Evolutionary conservation across 768 basidiomycete genomes (phyloP).

Genomic region (Termitomyces sp.): DNA sequence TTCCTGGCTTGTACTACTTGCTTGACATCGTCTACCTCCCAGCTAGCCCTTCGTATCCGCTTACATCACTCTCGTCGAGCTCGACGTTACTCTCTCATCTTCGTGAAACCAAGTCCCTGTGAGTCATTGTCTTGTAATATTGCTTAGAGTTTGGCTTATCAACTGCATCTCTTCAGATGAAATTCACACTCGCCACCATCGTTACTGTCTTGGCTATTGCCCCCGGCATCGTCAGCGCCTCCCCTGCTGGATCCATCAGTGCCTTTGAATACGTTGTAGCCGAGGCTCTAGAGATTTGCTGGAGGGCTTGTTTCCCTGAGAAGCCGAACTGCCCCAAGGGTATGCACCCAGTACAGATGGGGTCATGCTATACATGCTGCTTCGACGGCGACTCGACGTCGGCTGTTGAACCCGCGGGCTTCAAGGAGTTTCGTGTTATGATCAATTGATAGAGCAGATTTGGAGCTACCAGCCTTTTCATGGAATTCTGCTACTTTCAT

Average conservation of each 20-base stretch:
- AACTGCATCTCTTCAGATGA: background rate
- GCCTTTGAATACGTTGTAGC: background rate
- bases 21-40: background rate
- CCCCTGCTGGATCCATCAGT: background rate
- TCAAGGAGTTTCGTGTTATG: background rate
- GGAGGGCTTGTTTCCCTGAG: background rate
- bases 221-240: background rate
- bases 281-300: background rate
- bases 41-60: background rate
- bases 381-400: no score
- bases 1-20: no score
- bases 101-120: background rate
- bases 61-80: background rate
- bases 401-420: background rate
- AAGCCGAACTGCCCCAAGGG: background rate
- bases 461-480: background rate
- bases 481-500: no score
- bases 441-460: background rate
- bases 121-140: background rate
- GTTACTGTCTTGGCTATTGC: background rate
- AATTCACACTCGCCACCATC: background rate
- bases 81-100: background rate
- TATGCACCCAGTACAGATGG: background rate
- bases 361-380: background rate
- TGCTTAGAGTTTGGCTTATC: background rate